Evolutionary conservation across 352 stramenopile species (phyloP).

Genomic region (Phytophthora megakarya): DNA sequence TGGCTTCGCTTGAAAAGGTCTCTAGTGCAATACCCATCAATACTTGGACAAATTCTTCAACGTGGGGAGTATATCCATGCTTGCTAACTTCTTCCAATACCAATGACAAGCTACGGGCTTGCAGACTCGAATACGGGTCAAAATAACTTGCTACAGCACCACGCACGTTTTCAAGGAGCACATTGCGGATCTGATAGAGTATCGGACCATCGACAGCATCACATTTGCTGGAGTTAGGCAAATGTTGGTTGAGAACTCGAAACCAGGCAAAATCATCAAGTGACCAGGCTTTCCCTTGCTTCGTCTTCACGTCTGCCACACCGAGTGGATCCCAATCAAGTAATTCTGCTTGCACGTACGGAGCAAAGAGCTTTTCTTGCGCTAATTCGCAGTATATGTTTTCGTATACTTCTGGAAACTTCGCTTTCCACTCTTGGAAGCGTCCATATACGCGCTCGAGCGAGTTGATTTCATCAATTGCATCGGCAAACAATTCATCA

Average conservation of each 20-base stretch:
- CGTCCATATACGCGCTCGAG: slow-evolving; percentile 57
- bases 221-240: slow-evolving; percentile 4
- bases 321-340: slow-evolving; percentile 69
- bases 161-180: slow-evolving; percentile 50
- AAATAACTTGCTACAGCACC: slow-evolving; percentile 50
- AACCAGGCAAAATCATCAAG: slow-evolving; percentile 63
- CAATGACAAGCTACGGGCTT: slow-evolving; percentile 53
- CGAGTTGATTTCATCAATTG: slow-evolving; percentile 72
- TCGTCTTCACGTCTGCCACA: slow-evolving; percentile 25
- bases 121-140: slow-evolving; percentile 61
- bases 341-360: slow-evolving; percentile 69
- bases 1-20: slow-evolving; percentile 43
- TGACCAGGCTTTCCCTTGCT: slow-evolving; percentile 26
- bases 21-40: slow-evolving; percentile 38
- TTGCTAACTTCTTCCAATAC: slow-evolving; percentile 60
- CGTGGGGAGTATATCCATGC: slow-evolving; percentile 29
- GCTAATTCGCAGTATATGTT: slow-evolving; percentile 66
- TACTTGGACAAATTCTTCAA: slow-evolving; percentile 34
- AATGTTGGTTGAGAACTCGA: slow-evolving; percentile 45
- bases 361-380: slow-evolving; percentile 60
- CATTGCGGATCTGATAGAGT: slow-evolving; percentile 54
- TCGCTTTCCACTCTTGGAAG: slow-evolving; percentile 76
- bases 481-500: slow-evolving; percentile 60
- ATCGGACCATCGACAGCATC: slow-evolving; percentile 34
- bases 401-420: slow-evolving; percentile 76